Evolutionary conservation across 2,329 filamentous ascomycete species (phyloP), one percentile per base, ranked within the genome.

Genomic region (Bipolaris victoriae): DNA sequence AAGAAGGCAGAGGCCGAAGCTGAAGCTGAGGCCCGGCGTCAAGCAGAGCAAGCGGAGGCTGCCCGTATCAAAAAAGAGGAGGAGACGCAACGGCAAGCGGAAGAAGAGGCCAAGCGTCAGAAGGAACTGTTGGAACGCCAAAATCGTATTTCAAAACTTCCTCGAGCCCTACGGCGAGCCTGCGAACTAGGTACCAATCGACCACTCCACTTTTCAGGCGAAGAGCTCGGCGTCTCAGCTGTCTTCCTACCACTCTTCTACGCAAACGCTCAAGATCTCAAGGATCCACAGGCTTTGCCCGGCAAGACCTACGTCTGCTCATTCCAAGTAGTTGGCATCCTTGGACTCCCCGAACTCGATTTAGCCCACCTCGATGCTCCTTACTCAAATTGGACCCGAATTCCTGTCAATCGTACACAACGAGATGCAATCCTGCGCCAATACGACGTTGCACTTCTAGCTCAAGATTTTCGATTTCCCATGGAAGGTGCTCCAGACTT

Each of bases 251-350:
- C 77, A 3, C 66, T 78, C 6, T 69, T 75, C 49, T 74, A 71
- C 45, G 69, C 67, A n/a, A 72, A 68, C 13, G 67, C 70, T 15
- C 55, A 69, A 22, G 72, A 77, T 41, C 65, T 77, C 13, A 61
- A 58, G 39, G 57, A 60, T 33, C 41, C 60, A 15, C 59, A 65
- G 9, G 64, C 70, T 16, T 45, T 57, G 35, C 49, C 57, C 10
- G 52, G 57, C 33, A 72, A 72, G 53, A 66, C 67, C 1, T 78
- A 77, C 58, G 69, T 78, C 51, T 70, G 74, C 60, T 76, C 73
- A 5, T 78, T 76, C 57, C 76, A 78, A 57, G 65, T 70, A 7
- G 75, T 74, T 1, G 77, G 77, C 40, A 75, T 78, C 40, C 76
- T 78, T 7, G 76, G 76, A 9, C 68, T 78, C 6, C 69, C 74